These are phyloP conservation scores for Pezicula radicicola DNA, from an alignment of 2,329 filamentous ascomycete species.

Conservation along the genomic window DNA sequence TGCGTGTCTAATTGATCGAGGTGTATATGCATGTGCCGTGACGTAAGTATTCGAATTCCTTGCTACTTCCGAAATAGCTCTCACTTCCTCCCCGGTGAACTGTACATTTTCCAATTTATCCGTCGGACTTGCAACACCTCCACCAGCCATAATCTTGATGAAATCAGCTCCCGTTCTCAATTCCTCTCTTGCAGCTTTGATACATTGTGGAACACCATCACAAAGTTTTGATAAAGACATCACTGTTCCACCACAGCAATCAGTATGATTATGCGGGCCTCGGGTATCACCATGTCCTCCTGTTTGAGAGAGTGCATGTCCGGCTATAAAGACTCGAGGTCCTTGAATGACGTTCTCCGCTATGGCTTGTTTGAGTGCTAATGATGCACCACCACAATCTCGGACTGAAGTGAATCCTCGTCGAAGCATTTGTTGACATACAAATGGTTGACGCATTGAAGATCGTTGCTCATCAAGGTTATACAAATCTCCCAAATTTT, in stretches of 20 bases:
- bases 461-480: conserved; percentile 30
- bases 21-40: conserved; percentile 56
- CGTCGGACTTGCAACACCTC: conserved; percentile 54
- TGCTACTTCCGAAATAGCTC: conserved; percentile 49
- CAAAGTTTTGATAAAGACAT: conserved; percentile 41
- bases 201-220: conserved; percentile 53
- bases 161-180: conserved; percentile 55
- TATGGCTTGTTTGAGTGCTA: conserved; percentile 54
- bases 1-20: conserved; percentile 49
- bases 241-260: conserved; percentile 44
- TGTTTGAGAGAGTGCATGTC: conserved; percentile 52
- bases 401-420: conserved; percentile 57
- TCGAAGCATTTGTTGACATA: conserved; percentile 46
- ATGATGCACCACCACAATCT: conserved; percentile 54
- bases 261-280: conserved; percentile 37
- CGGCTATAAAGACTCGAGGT: conserved; percentile 52
- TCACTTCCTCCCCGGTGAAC: conserved; percentile 54
- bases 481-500: conserved; percentile 33
- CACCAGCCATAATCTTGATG: conserved; percentile 59
- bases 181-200: conserved; percentile 49
- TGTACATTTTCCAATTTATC: conserved; percentile 52
- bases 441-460: conserved; percentile 43
- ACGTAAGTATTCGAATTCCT: conserved; percentile 47
- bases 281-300: conserved; percentile 56
- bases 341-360: conserved; percentile 52